A percentile compares a stretch with the other conserved stretches of the same genome.
Conservation (phyloP, 352 stramenopile species). For the Phytopythium cucurbitacearum region DNA sequence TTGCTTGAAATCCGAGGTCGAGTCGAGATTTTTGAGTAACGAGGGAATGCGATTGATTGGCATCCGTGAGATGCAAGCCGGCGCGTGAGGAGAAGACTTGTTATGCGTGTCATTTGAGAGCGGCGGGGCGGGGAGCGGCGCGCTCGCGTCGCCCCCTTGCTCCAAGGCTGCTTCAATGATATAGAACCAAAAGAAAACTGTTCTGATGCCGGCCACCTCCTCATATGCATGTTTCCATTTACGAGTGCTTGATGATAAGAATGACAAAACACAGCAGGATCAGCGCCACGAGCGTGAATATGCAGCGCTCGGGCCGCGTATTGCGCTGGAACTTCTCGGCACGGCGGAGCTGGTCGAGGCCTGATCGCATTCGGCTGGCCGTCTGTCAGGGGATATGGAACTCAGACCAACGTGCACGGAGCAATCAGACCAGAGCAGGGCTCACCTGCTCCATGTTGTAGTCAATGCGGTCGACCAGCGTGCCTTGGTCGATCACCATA, state of each 20-base stretch:
- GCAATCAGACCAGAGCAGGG: not conserved
- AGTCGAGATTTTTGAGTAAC: not conserved
- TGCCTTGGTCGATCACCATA: slow-evolving; percentile 83
- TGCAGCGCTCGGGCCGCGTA: slow-evolving; percentile 66
- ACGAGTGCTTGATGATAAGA: slow-evolving; percentile 66
- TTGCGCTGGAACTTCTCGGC: slow-evolving; percentile 66
- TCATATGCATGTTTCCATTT: slow-evolving; percentile 6
- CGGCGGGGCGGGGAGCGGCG: too few species aligned
- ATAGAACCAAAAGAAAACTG: slow-evolving; percentile 4
- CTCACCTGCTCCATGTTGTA: slow-evolving; percentile 85
- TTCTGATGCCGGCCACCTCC: slow-evolving; percentile 12
- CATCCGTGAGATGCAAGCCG: slow-evolving; percentile 1
- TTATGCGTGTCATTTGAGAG: slow-evolving; percentile 60
- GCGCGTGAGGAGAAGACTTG: slow-evolving; percentile 38
- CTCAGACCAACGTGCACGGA: not conserved
- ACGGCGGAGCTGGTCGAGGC: slow-evolving; percentile 49
- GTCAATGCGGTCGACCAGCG: slow-evolving; percentile 80
- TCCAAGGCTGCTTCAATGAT: slow-evolving; percentile 1
- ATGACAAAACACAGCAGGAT: slow-evolving; percentile 71
- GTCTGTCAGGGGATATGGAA: slow-evolving; percentile 24
- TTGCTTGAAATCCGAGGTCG: too few species aligned
- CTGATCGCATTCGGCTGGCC: slow-evolving; percentile 47
- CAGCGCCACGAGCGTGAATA: slow-evolving; percentile 50
- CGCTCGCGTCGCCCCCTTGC: not conserved
- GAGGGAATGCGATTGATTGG: slow-evolving; percentile 9